Evolutionary conservation across 306 rosid genomes (phyloP).

Genomic region (Trifolium dubium): DNA sequence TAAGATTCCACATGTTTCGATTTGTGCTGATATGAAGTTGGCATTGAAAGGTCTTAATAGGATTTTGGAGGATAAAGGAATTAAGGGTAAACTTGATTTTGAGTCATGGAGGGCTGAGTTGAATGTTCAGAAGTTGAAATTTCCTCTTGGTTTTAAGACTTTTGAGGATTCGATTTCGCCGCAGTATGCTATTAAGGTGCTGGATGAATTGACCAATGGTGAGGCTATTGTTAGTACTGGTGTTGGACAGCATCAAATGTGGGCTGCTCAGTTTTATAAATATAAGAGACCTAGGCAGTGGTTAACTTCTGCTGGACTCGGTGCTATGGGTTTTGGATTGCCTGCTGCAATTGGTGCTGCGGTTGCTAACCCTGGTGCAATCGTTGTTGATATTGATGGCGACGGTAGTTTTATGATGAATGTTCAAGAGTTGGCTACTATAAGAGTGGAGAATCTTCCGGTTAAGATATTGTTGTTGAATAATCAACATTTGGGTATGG

Average conservation of each 20-base stretch:
- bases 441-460: conserved; percentile 79
- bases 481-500: conserved; percentile 97
- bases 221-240: conserved; percentile 85
- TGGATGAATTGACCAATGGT: conserved; percentile 83
- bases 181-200: conserved; percentile 80
- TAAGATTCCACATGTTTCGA: conserved; percentile 79
- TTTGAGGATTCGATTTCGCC: conserved; percentile 78
- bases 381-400: conserved; percentile 88
- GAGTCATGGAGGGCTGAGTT: conserved; percentile 76
- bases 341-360: conserved; percentile 95
- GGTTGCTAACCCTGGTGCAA: conserved; percentile 66
- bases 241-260: conserved; percentile 92
- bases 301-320: conserved; percentile 86
- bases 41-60: conserved; percentile 70
- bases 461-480: conserved; percentile 77
- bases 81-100: conserved; percentile 53
- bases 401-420: conserved; percentile 94
- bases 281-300: conserved; percentile 82
- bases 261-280: conserved; percentile 92
- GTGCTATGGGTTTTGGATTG: conserved; percentile 94
- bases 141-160: conserved; percentile 72
- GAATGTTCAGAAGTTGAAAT: conserved; percentile 66
- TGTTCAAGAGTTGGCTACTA: conserved; percentile 82
- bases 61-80: conserved; percentile 52
- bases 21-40: conserved; percentile 75